Evolutionary conservation across 139 green algal species (phyloP), one percentile per base, ranked within the genome.

Genomic region (Micractinium sp.): DNA sequence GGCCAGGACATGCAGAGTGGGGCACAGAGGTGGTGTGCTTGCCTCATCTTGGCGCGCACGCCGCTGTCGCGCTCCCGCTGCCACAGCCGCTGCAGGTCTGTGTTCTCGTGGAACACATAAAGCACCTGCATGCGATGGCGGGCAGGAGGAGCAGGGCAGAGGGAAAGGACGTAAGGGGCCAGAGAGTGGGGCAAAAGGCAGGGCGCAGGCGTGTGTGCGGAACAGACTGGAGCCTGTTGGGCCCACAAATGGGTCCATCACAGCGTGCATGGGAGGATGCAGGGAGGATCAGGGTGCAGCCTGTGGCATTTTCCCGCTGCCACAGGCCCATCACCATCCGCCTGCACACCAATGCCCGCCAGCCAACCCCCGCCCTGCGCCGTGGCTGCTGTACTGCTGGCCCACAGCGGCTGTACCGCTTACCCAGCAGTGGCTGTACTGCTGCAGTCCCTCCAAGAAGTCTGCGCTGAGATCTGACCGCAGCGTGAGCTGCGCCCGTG

Each of bases 71-170:
- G n/a, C 9, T 47, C 41, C 61, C 23, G 12, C 33, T n/a, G 29
- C 87, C 87, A 86, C 78, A 73, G 66, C 61, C 78, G 39, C 87
- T 88, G 85, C 71, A 88, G 85, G 93, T 96, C 94, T 82, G 97
- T 99, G 94, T 99, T 99, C 25, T 93, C 77, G 82, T 99, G 96
- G 91, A 99, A 99, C 0, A 99, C 91, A 91, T 98, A 99, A 1
- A 99, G 87, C 61, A 99, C 81, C 77, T 82, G 77, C 36, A 81
- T n/a, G n/a, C n/a, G 14, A 0, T 1, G 4, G 36, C 14, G 71
- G 31, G n/a, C 71, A 31, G 74, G 35, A 18, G 33, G 74, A n/a
- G 25, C n/a, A 73, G 63, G 7, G 63, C 63, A 73, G 20, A 2
- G 23, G 47, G n/a, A 31, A 22, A n/a, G 67, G 20, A 18, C 1